Conservation (phyloP, 495 filamentous ascomycete genomes). For the Penicillium coffeae region DNA sequence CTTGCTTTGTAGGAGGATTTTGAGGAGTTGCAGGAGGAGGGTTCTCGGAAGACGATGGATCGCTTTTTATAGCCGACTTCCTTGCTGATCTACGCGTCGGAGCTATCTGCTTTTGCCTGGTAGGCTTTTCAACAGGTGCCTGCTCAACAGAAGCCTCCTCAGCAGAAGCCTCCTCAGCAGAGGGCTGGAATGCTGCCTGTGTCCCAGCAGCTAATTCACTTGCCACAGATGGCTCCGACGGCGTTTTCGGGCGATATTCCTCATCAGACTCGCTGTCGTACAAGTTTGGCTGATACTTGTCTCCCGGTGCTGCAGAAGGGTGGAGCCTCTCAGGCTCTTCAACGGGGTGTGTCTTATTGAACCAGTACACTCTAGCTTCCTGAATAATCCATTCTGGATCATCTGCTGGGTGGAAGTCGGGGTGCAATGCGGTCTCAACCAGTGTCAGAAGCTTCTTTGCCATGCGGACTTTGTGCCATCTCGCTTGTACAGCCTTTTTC, state of each 20-base stretch:
- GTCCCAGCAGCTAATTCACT: no score
- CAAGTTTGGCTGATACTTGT: neutral
- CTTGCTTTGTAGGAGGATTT: no score
- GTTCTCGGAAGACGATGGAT: no score
- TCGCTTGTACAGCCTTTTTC: neutral
- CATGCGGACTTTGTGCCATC: neutral
- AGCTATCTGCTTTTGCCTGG: no score
- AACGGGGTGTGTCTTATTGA: neutral
- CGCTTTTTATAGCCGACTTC: no score
- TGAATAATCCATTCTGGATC: neutral
- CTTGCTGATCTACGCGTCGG: no score
- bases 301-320: neutral
- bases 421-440: conserved; percentile 4
- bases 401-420: conserved; percentile 1
- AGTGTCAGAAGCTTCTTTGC: neutral
- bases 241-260: neutral
- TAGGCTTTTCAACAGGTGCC: no score
- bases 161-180: no score
- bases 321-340: neutral
- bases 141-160: no score
- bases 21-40: no score
- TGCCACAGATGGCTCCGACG: no score
- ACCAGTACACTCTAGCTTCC: neutral
- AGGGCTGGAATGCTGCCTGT: no score
- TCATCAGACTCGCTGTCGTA: conserved; percentile 5